Evolutionary conservation across 1,284 basidiomycete genomes (phyloP).

Genomic region (Moesziomyces sp.): DNA sequence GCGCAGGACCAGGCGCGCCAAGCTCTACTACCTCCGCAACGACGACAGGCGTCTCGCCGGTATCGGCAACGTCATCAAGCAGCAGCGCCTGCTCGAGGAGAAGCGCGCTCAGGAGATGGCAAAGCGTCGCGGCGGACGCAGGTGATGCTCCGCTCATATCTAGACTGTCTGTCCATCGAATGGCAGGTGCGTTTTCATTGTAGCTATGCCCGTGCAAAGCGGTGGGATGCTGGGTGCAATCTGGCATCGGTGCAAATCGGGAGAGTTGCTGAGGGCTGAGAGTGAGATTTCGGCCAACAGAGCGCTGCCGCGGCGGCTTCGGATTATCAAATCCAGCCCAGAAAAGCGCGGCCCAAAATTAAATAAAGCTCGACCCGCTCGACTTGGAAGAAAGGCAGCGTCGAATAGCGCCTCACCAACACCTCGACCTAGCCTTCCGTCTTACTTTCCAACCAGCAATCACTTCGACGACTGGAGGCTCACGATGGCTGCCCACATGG

Average conservation of each 20-base stretch:
- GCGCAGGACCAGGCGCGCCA: slow-evolving; percentile 59
- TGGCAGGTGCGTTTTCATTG: no score
- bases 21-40: slow-evolving; percentile 64
- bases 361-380: not conserved
- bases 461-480: not conserved
- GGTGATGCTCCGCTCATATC: slow-evolving; percentile 5
- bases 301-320: not conserved
- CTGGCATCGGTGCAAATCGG: not conserved
- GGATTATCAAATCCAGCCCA: slow-evolving; percentile 2
- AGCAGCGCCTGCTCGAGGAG: slow-evolving; percentile 48
- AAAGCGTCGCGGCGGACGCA: slow-evolving; percentile 35
- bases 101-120: slow-evolving; percentile 44
- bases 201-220: no score
- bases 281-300: not conserved
- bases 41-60: slow-evolving; percentile 59
- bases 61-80: slow-evolving; percentile 59
- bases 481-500: slow-evolving; percentile 8
- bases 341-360: not conserved
- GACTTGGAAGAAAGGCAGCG: no score
- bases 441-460: not conserved
- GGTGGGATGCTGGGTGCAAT: no score
- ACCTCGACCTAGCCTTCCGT: not conserved
- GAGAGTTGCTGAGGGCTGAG: not conserved
- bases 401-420: not conserved
- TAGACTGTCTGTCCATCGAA: no score